phyloP scores from a whole-genome alignment of 176 grass and related monocot genomes.

The Aegilops bicornis region DNA sequence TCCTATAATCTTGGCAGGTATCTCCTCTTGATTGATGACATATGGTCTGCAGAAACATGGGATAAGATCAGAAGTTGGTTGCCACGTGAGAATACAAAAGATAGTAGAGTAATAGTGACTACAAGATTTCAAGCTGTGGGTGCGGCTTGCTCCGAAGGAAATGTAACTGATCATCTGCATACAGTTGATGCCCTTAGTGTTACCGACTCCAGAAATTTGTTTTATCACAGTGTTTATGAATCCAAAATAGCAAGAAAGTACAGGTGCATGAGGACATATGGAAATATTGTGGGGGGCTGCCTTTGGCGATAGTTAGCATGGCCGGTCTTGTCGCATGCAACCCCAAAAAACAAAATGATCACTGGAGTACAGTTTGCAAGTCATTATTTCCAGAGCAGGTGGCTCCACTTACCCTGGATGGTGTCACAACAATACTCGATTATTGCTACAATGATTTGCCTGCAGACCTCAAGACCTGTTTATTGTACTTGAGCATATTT shows the following conservation, averaged over 20 bases:
- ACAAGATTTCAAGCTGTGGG: background rate
- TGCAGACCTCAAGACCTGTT: too few species aligned
- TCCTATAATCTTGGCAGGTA: background rate
- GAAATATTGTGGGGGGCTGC: too few species aligned
- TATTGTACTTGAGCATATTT: too few species aligned
- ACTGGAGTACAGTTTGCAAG: too few species aligned
- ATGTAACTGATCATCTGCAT: background rate
- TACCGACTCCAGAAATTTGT: background rate
- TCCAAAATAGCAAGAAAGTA: background rate
- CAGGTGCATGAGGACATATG: too few species aligned
- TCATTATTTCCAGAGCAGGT: too few species aligned
- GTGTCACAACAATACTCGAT: too few species aligned
- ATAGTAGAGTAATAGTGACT: background rate
- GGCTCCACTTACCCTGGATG: too few species aligned
- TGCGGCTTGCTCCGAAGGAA: background rate
- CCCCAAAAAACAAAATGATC: too few species aligned
- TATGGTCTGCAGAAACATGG: background rate
- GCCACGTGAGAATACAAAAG: background rate
- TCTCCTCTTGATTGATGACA: background rate
- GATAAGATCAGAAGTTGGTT: background rate
- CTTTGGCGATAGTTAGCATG: too few species aligned
- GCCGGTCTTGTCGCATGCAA: too few species aligned
- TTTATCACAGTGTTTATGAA: background rate
- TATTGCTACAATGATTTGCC: too few species aligned
- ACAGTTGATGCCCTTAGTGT: background rate